These are phyloP conservation scores for Boeremia lycopersici DNA, from an alignment of 2,329 filamentous ascomycete genomes.

Conservation along the genomic window DNA sequence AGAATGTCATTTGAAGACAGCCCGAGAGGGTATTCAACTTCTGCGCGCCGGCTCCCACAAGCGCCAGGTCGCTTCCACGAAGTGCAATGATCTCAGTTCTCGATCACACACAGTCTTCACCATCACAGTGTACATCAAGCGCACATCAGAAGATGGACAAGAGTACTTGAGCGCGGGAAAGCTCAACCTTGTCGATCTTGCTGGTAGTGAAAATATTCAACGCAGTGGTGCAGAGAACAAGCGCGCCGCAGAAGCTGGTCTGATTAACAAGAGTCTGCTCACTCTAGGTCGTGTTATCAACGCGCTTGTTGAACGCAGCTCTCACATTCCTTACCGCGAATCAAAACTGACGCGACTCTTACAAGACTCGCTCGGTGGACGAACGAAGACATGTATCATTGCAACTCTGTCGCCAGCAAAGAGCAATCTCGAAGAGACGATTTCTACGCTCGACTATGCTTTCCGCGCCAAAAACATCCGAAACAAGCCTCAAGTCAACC, in stretches of 20 bases:
- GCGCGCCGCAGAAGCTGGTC: conserved; percentile 88
- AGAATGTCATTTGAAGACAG: conserved; percentile 87
- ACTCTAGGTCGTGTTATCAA: conserved; percentile 97
- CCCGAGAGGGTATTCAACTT: conserved; percentile 83
- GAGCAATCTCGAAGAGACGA: conserved; percentile 95
- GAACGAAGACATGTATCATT: conserved; percentile 98
- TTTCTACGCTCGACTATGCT: conserved; percentile 96
- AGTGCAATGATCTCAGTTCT: conserved; percentile 97
- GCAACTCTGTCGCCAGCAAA: conserved; percentile 94
- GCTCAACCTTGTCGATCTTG: conserved; percentile 93
- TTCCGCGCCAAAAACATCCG: conserved; percentile 98
- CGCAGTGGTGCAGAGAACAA: conserved; percentile 98
- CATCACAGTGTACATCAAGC: conserved; percentile 88
- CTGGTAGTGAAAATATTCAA: conserved; percentile 97
- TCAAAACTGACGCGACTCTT: conserved; percentile 93
- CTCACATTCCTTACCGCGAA: conserved; percentile 91
- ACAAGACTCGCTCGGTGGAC: conserved; percentile 94
- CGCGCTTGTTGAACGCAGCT: conserved; percentile 85
- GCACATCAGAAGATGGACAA: conserved; percentile 79
- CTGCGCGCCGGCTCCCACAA: conserved; percentile 89
- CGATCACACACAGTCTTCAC: conserved; percentile 98
- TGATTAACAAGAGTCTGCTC: conserved; percentile 97
- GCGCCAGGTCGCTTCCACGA: conserved; percentile 98
- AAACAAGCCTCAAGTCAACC: conserved; percentile 96
- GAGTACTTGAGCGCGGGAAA: conserved; percentile 92